Evolutionary conservation across 345 rosid species (phyloP).

Genomic region (Salix caprea): DNA sequence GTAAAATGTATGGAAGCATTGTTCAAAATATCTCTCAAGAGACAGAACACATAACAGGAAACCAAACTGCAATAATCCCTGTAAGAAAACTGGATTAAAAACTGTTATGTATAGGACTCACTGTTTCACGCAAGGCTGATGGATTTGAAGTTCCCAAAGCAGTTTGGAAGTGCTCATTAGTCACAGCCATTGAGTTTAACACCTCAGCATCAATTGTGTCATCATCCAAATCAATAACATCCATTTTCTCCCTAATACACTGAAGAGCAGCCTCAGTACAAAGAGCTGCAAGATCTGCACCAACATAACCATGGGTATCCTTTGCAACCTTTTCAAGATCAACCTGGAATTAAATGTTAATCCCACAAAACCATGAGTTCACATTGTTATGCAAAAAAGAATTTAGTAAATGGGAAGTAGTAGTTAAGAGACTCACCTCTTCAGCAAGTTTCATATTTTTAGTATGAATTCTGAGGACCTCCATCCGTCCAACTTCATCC

Average conservation of each 20-base stretch:
- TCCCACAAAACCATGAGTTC: neutral
- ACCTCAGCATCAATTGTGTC: conserved; percentile 13
- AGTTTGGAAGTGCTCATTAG: conserved; percentile 10
- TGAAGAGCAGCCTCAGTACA: conserved; percentile 18
- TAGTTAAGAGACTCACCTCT: neutral
- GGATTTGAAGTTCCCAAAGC: conserved; percentile 12
- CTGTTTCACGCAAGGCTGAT: conserved; percentile 12
- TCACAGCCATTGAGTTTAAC: conserved; percentile 12
- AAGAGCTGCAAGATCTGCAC: conserved; percentile 20
- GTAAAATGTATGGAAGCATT: no score
- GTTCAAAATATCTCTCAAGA: neutral
- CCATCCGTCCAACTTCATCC: conserved; percentile 11
- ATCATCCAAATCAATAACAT: conserved; percentile 14
- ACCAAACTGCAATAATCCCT: neutral
- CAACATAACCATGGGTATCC: conserved; percentile 18
- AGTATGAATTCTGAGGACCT: conserved; percentile 12
- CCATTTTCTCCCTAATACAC: conserved; percentile 14
- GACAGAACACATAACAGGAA: neutral
- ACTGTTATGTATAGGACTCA: neutral
- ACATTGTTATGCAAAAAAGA: neutral
- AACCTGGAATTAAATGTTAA: conserved; percentile 5
- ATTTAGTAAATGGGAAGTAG: neutral
- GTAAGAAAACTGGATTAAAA: neutral
- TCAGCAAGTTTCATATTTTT: conserved; percentile 14
- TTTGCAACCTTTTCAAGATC: conserved; percentile 12